Base-by-base conservation (phyloP, 352 stramenopile genomes). In the Phytophthora boehmeriae region DNA sequence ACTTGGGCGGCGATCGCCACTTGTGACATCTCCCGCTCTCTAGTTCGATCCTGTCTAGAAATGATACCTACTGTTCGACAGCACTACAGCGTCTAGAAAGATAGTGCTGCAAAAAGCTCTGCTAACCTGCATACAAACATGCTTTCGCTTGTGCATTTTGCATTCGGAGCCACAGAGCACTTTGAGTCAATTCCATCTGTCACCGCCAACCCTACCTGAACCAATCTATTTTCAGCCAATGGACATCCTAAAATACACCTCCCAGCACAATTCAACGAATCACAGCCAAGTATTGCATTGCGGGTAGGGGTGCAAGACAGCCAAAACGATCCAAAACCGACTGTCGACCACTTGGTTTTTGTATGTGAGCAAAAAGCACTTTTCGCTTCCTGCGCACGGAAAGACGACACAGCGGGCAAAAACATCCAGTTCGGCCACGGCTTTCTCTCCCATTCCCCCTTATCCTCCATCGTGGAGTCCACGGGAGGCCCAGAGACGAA, bases 361-460 rank as follows among this genome's bases (percentile, higher is more conserved):
- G 5, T 48, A 34, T 48, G 17, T 17, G 16, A 25, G 35, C 25
- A 17, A 19, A 42, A 16, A 19, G n/a, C 2, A 16, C 13, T 16
- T 42, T 42, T 42, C 35, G 11, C 35, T 42, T 19, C 13, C 35
- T 19, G 35, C n/a, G 10, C 16, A 4, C 42, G 42, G 42, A 48
- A 48, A 48, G 42, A 34, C 42, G 39, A 25, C 39, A n/a, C n/a
- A n/a, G n/a, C n/a, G n/a, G n/a, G n/a, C 42, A 48, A 48, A 48
- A 48, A 48, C 42, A 48, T 48, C 42, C 42, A 48, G 42, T 48
- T 48, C 13, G 25, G 16, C 41, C 35, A 19, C 11, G 11, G 8
- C 42, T 5, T n/a, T 32, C 19, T 45, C 19, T 48, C 10, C 23
- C 42, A 34, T 48, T 34, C 42, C 42, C 23, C 42, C 42, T 34